phyloP scores from a whole-genome alignment of 345 rosid species.

The Acer campestre region DNA sequence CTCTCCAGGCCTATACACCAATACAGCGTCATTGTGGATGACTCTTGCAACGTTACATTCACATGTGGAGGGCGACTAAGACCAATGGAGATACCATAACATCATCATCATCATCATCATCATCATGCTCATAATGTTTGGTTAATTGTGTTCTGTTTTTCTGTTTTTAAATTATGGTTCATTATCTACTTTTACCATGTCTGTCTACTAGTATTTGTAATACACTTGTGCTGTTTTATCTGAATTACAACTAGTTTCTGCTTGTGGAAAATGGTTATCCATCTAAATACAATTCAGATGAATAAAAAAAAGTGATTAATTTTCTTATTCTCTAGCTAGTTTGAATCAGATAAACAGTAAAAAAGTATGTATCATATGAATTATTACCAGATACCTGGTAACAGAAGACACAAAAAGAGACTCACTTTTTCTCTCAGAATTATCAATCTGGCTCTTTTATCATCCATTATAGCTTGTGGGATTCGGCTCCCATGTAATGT shows the following conservation, averaged over 20 bases:
- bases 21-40: constrained; percentile 54
- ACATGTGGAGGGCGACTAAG: constrained; percentile 54
- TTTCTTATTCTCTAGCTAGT: not conserved
- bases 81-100: constrained; percentile 11
- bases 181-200: not conserved
- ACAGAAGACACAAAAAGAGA: not conserved
- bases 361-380: not conserved
- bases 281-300: not conserved
- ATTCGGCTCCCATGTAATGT: not conserved
- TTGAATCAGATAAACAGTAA: not conserved
- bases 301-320: not conserved
- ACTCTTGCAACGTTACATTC: constrained; percentile 57
- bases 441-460: not conserved
- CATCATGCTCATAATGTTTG: not conserved
- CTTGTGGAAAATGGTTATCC: not conserved
- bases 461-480: not conserved
- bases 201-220: not conserved
- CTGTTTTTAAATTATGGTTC: not conserved
- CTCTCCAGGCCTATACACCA: constrained; percentile 65
- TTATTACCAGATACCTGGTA: constrained; percentile 5
- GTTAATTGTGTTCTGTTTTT: not conserved
- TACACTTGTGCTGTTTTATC: not conserved
- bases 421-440: not conserved
- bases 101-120: too few species aligned
- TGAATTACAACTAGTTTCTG: not conserved